Conservation (phyloP, 1,139 yeast species). For the Blastobotrys aristatus region DNA sequence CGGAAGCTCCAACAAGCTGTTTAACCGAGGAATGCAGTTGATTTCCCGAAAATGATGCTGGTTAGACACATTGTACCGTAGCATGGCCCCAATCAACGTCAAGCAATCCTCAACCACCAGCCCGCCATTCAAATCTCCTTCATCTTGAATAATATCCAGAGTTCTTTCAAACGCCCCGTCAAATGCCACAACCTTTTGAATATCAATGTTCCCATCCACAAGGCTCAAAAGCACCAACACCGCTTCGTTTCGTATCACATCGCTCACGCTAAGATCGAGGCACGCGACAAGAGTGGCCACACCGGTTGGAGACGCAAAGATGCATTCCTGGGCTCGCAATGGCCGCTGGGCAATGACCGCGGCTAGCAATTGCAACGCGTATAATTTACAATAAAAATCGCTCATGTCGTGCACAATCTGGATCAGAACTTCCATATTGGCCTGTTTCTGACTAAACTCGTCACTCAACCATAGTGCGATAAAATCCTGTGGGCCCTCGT, state of each 20-base stretch:
- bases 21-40: constrained; percentile 63
- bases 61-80: constrained; percentile 82
- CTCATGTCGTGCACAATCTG: constrained; percentile 47
- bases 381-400: constrained; percentile 74
- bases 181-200: constrained; percentile 90
- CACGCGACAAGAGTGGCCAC: constrained; percentile 67
- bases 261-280: constrained; percentile 45
- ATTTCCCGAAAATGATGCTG: constrained; percentile 87
- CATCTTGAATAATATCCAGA: constrained; percentile 72
- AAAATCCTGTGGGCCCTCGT: constrained; percentile 46
- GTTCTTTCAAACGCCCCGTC: constrained; percentile 85
- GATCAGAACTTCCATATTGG: constrained; percentile 53
- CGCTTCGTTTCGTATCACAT: constrained; percentile 83
- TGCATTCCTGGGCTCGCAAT: constrained; percentile 63
- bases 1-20: constrained; percentile 59
- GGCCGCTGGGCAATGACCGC: constrained; percentile 80
- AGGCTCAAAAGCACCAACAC: constrained; percentile 77
- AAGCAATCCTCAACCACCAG: constrained; percentile 86
- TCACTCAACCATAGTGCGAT: constrained; percentile 95
- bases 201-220: constrained; percentile 75
- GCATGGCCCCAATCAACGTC: constrained; percentile 62
- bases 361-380: constrained; percentile 78
- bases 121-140: constrained; percentile 91
- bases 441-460: constrained; percentile 64
- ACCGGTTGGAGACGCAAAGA: constrained; percentile 72